phyloP scores from a whole-genome alignment of 495 filamentous ascomycete species.

The Xylaria grammica region DNA sequence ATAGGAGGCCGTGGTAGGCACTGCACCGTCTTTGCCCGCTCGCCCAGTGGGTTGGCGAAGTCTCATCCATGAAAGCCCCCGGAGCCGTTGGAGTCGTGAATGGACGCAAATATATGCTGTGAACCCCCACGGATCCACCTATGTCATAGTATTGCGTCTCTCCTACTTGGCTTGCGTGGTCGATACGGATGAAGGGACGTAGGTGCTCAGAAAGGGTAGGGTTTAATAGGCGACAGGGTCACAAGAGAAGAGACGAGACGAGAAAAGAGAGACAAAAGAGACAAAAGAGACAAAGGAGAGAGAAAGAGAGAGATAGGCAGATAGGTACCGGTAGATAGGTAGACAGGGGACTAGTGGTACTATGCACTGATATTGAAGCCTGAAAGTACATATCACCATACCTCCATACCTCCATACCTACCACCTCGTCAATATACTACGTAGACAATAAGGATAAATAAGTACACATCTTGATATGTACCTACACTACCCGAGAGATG shows the following conservation, averaged over 20 bases:
- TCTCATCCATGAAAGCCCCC: neutral
- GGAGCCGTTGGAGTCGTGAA: slow-evolving; percentile 18
- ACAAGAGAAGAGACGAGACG: neutral
- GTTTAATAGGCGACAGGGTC: neutral
- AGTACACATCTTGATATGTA: too few relatives aligned
- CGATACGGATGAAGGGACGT: slow-evolving; percentile 16
- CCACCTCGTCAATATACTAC: too few relatives aligned
- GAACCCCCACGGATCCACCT: slow-evolving; percentile 24
- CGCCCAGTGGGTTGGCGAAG: slow-evolving; percentile 7
- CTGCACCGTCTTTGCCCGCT: neutral
- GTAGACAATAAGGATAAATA: slow-evolving; percentile 1
- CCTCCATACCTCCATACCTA: too few relatives aligned
- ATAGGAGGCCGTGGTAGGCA: neutral
- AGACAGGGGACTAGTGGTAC: neutral
- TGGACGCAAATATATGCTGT: slow-evolving; percentile 22
- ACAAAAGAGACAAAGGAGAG: too few relatives aligned
- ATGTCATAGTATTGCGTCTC: slow-evolving; percentile 16
- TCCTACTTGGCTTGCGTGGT: slow-evolving; percentile 22
- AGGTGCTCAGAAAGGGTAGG: neutral
- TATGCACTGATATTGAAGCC: neutral
- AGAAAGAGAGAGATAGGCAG: too few relatives aligned
- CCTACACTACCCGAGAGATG: neutral
- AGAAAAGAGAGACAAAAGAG: neutral
- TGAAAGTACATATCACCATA: neutral
- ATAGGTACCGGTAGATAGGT: neutral